Percentiles rank a stretch among this genome's conserved stretches.
Evolutionary conservation across 768 basidiomycete species (phyloP).

Genomic region (Tricholoma sp.): DNA sequence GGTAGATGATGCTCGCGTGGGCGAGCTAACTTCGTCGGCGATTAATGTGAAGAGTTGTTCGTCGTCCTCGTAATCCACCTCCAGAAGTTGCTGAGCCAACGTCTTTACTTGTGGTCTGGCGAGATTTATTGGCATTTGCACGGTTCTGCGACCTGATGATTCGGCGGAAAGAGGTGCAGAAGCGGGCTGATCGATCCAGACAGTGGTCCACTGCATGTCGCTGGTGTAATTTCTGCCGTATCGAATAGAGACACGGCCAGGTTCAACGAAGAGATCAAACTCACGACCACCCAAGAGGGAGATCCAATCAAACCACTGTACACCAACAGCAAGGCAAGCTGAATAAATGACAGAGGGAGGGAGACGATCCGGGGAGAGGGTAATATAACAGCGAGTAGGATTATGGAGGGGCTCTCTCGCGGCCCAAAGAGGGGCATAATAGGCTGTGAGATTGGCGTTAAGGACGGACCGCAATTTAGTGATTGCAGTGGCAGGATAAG

Average conservation of each 20-base stretch:
- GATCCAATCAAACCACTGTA: slow-evolving; percentile 85
- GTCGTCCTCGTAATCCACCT: slow-evolving; percentile 67
- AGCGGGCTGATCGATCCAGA: slow-evolving; percentile 61
- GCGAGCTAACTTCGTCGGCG: slow-evolving; percentile 62
- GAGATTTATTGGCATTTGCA: slow-evolving; percentile 11
- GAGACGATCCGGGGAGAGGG: slow-evolving; percentile 60
- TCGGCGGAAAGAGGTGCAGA: slow-evolving; percentile 17
- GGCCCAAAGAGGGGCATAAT: slow-evolving; percentile 64
- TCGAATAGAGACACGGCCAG: slow-evolving; percentile 71
- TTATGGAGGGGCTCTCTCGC: slow-evolving; percentile 60
- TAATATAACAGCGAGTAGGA: slow-evolving; percentile 69
- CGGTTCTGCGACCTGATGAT: slow-evolving; percentile 18
- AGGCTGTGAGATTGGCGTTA: slow-evolving; percentile 66
- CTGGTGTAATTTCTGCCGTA: slow-evolving; percentile 33
- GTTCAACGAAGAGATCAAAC: slow-evolving; percentile 79
- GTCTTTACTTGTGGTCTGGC: slow-evolving; percentile 40
- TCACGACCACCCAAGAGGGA: slow-evolving; percentile 58
- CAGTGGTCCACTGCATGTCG: slow-evolving; percentile 43
- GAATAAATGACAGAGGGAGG: slow-evolving; percentile 70
- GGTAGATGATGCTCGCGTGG: slow-evolving; percentile 66
- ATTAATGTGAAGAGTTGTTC: slow-evolving; percentile 72
- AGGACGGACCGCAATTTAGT: slow-evolving; percentile 67
- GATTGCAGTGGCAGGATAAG: slow-evolving; percentile 57
- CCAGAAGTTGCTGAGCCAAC: slow-evolving; percentile 67
- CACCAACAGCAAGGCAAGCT: slow-evolving; percentile 61